Evolutionary conservation across 805 yeast genomes (phyloP).

Genomic region (Yamadazyma philogaea): DNA sequence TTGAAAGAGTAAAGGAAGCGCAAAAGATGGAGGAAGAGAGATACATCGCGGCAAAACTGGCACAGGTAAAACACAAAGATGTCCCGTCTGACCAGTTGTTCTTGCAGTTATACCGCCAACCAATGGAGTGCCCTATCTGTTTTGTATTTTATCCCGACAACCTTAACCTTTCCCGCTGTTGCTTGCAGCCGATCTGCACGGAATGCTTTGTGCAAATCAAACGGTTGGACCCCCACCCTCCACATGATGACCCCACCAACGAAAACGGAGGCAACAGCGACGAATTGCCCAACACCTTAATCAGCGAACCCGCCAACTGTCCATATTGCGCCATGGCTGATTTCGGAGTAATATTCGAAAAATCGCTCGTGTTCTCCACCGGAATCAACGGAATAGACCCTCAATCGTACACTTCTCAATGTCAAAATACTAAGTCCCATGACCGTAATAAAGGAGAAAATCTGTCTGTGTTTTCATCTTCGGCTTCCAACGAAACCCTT

Average conservation of each 20-base stretch:
- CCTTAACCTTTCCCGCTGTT: conserved; percentile 79
- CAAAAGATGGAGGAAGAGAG: conserved; percentile 35
- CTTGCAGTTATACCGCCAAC: conserved; percentile 59
- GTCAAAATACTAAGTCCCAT: not conserved
- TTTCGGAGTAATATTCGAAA: conserved; percentile 80
- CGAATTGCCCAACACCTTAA: conserved; percentile 57
- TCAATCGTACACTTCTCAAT: not conserved
- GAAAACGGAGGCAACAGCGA: conserved; percentile 24
- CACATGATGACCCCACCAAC: conserved; percentile 53
- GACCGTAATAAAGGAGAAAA: not conserved
- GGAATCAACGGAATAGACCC: conserved; percentile 62
- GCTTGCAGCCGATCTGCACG: conserved; percentile 89
- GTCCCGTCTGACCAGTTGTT: conserved; percentile 46
- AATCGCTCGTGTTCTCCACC: conserved; percentile 50
- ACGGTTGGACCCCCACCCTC: conserved; percentile 88
- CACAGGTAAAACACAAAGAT: conserved; percentile 11
- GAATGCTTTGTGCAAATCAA: conserved; percentile 97
- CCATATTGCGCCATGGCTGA: conserved; percentile 90
- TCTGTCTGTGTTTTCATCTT: conserved; percentile 9
- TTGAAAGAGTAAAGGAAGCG: conserved; percentile 25
- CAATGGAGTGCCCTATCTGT: conserved; percentile 91
- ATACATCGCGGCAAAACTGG: conserved; percentile 26
- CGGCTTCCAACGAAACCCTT: conserved; percentile 6
- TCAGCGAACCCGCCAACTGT: conserved; percentile 85
- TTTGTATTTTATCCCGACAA: conserved; percentile 79